phyloP scores from a whole-genome alignment of 768 basidiomycete species.

The Podaxis carcinomalis region DNA sequence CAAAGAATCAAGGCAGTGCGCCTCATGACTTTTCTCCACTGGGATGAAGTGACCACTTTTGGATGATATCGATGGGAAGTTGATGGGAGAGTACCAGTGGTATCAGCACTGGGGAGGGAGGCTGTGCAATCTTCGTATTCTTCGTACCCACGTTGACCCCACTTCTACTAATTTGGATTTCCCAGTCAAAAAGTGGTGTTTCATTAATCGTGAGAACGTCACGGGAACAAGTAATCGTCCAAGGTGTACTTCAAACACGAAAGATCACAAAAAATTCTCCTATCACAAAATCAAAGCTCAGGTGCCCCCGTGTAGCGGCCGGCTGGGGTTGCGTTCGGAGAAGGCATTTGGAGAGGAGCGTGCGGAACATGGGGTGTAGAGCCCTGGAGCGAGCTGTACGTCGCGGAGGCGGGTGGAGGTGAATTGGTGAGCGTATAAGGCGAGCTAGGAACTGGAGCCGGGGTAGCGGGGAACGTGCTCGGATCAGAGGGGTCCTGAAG shows the following conservation, averaged over 20 bases:
- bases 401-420: slow-evolving; percentile 14
- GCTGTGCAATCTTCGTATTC: neutral
- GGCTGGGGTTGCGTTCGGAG: neutral
- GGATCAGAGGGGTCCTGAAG: slow-evolving; percentile 36
- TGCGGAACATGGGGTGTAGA: slow-evolving; percentile 5
- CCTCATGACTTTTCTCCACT: neutral
- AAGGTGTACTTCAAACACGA: neutral
- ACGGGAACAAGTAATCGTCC: neutral
- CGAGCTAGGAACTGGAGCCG: slow-evolving; percentile 7
- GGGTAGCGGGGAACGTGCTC: slow-evolving; percentile 32
- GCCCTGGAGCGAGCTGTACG: slow-evolving; percentile 12
- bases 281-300: slow-evolving; percentile 19
- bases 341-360: neutral
- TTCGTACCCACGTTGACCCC: too few relatives aligned
- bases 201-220: neutral
- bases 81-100: neutral
- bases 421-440: slow-evolving; percentile 10
- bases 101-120: neutral
- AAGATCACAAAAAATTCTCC: neutral
- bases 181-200: neutral
- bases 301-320: slow-evolving; percentile 29
- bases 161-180: neutral
- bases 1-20: neutral
- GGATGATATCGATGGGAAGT: neutral
- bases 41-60: neutral